phyloP scores from a whole-genome alignment of 2,329 filamentous ascomycete genomes.

The Alternaria alternata region DNA sequence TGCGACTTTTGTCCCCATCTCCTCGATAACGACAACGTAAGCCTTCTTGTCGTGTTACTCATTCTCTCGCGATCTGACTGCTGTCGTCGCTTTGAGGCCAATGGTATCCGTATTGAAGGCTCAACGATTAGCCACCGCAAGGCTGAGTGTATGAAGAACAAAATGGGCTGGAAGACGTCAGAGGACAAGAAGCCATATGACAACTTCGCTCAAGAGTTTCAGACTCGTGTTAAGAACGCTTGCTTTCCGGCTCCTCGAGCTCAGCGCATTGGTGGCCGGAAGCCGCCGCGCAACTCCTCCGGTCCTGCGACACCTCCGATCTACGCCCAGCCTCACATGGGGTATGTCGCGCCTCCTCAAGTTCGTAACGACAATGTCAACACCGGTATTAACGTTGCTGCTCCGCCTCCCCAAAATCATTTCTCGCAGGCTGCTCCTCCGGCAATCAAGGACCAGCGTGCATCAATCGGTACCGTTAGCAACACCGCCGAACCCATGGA shows the following conservation, averaged over 20 bases:
- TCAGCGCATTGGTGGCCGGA: conserved; percentile 28
- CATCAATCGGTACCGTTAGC: conserved; percentile 14
- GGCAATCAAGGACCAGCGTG: conserved; percentile 10
- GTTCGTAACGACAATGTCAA: conserved; percentile 24
- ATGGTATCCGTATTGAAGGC: conserved; percentile 50
- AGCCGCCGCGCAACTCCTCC: conserved; percentile 31
- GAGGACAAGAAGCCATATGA: conserved; percentile 49
- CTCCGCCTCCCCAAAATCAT: conserved; percentile 21
- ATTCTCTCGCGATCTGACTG: conserved; percentile 48
- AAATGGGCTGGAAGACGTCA: conserved; percentile 44
- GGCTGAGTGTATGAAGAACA: conserved; percentile 50
- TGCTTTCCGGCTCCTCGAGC: conserved; percentile 40
- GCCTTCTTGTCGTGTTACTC: conserved; percentile 46
- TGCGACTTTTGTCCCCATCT: conserved; percentile 50
- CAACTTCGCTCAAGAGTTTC: conserved; percentile 45
- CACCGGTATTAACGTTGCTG: conserved; percentile 31
- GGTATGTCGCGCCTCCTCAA: conserved; percentile 32
- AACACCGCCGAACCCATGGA: conserved; percentile 15
- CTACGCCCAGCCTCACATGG: conserved; percentile 29
- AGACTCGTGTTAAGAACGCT: conserved; percentile 48
- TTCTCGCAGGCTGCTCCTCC: conserved; percentile 16
- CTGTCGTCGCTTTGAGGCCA: conserved; percentile 46
- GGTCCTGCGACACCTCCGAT: conserved; percentile 26
- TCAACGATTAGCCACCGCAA: conserved; percentile 51
- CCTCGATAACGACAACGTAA: conserved; percentile 50